Evolutionary conservation across 768 basidiomycete species (phyloP).

Genomic region (Boletus vermiculosoides): DNA sequence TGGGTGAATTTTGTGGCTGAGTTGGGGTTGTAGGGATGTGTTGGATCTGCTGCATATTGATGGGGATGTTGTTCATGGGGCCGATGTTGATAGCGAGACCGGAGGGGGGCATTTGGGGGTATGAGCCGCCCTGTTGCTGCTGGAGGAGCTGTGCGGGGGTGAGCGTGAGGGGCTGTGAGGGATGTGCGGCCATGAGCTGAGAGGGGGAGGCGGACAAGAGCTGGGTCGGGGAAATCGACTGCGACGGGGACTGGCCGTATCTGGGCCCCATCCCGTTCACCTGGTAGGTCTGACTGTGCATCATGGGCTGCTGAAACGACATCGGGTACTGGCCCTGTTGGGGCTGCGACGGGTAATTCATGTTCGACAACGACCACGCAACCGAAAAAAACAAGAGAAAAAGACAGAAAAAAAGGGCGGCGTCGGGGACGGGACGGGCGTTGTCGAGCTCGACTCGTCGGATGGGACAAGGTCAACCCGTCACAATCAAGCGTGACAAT

Average conservation of each 20-base stretch:
- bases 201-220: neutral
- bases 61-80: slow-evolving; percentile 2
- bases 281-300: slow-evolving; percentile 19
- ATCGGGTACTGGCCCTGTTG: slow-evolving; percentile 28
- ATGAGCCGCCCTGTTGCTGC: slow-evolving; percentile 31
- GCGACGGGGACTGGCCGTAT: slow-evolving; percentile 1
- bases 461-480: slow-evolving; percentile 15
- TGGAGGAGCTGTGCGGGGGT: slow-evolving; percentile 38
- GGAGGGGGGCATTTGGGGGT: slow-evolving; percentile 9
- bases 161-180: slow-evolving; percentile 24
- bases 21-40: slow-evolving; percentile 21
- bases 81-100: neutral
- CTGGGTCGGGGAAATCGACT: slow-evolving; percentile 25
- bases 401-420: neutral
- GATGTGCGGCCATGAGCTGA: slow-evolving; percentile 25
- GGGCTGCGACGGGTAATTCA: slow-evolving; percentile 27
- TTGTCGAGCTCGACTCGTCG: neutral
- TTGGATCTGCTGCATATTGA: slow-evolving; percentile 22
- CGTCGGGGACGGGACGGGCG: slow-evolving; percentile 1
- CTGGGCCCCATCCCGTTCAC: slow-evolving; percentile 4
- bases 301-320: slow-evolving; percentile 22
- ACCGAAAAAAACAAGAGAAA: neutral
- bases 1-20: slow-evolving; percentile 23
- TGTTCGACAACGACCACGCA: neutral
- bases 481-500: slow-evolving; percentile 28